phyloP scores from a whole-genome alignment of 2,329 filamentous ascomycete genomes.

The Fusarium denticulatum region DNA sequence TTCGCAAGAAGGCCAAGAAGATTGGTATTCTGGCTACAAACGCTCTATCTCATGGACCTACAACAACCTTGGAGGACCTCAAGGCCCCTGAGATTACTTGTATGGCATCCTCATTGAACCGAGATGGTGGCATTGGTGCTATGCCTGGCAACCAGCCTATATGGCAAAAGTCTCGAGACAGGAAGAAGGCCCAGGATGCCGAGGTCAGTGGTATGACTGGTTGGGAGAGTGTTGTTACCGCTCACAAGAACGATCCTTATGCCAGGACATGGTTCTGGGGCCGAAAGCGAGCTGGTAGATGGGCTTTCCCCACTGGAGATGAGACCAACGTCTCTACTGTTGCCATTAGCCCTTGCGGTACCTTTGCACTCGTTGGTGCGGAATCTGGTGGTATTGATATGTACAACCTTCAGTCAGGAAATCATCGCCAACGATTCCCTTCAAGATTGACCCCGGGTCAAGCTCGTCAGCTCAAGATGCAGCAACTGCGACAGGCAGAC shows the following conservation, averaged over 20 bases:
- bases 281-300: conserved; percentile 88
- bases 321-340: conserved; percentile 85
- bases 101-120: conserved; percentile 90
- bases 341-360: conserved; percentile 89
- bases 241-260: conserved; percentile 83
- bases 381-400: conserved; percentile 86
- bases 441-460: conserved; percentile 80
- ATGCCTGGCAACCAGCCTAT: conserved; percentile 80
- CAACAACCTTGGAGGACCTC: conserved; percentile 74
- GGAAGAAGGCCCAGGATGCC: conserved; percentile 71
- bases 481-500: conserved; percentile 68
- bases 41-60: conserved; percentile 67
- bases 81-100: conserved; percentile 93
- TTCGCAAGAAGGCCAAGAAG: conserved; percentile 91
- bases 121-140: conserved; percentile 92
- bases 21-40: conserved; percentile 73
- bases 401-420: conserved; percentile 95
- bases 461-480: conserved; percentile 77
- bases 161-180: conserved; percentile 81
- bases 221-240: conserved; percentile 97
- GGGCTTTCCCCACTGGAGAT: conserved; percentile 90
- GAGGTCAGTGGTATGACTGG: conserved; percentile 82
- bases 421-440: conserved; percentile 88
- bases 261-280: conserved; percentile 99
- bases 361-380: conserved; percentile 91